These are phyloP conservation scores for Aspergillus ostianus DNA, from an alignment of 495 filamentous ascomycete species.

Conservation along the genomic window DNA sequence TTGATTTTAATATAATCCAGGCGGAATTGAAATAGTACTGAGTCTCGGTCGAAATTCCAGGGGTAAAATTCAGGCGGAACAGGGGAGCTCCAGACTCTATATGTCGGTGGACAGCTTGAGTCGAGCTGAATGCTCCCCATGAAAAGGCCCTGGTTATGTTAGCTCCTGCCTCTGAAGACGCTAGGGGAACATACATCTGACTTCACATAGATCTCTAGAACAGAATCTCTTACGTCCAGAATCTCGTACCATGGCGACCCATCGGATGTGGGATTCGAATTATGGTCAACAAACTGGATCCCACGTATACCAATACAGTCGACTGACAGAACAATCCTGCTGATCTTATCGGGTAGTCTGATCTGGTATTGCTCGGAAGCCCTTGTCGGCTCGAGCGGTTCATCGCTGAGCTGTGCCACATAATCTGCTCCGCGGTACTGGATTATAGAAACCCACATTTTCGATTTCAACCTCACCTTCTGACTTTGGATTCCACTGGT, in stretches of 20 bases:
- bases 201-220: conserved; percentile 1
- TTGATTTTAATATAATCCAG: conserved; percentile 13
- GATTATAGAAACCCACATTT: conserved; percentile 7
- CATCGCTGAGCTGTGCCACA: conserved; percentile 4
- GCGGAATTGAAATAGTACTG: background rate
- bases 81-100: too few relatives aligned
- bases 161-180: background rate
- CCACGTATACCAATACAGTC: conserved; percentile 6
- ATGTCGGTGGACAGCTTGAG: background rate
- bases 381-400: conserved; percentile 3
- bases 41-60: conserved; percentile 10
- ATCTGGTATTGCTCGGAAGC: background rate
- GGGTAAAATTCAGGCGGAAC: conserved; percentile 10
- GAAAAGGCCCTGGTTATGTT: conserved; percentile 15
- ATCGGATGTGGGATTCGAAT: conserved; percentile 2
- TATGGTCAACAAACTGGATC: conserved; percentile 2
- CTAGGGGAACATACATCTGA: conserved; percentile 5
- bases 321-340: conserved; percentile 8
- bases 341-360: conserved; percentile 1
- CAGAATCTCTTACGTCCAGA: conserved; percentile 1
- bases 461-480: background rate
- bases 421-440: conserved; percentile 4
- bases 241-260: conserved; percentile 17
- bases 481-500: background rate
- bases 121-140: conserved; percentile 7